Percentiles rank a stretch among this genome's conserved stretches.
phyloP scores from a whole-genome alignment of 805 yeast species.

The Tetrapisispora iriomotensis region DNA sequence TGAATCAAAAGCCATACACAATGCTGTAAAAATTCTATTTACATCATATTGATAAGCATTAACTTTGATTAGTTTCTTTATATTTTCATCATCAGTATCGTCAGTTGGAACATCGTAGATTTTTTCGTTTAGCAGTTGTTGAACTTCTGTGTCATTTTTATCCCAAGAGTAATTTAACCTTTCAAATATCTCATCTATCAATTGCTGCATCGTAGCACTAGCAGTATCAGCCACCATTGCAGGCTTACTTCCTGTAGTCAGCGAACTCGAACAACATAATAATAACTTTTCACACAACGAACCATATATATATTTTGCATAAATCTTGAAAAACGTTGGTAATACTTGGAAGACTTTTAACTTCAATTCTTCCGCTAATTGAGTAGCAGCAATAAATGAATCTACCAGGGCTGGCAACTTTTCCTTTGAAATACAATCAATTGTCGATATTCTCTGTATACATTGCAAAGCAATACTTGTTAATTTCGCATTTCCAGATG shows the following conservation, averaged over 20 bases:
- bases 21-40: slow-evolving; percentile 56
- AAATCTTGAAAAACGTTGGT: slow-evolving; percentile 63
- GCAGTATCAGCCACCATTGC: slow-evolving; percentile 84
- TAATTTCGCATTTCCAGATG: slow-evolving; percentile 64
- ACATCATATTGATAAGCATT: slow-evolving; percentile 58
- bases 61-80: slow-evolving; percentile 26
- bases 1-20: slow-evolving; percentile 42
- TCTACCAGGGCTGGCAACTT: slow-evolving; percentile 49
- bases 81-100: slow-evolving; percentile 28
- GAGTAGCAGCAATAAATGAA: slow-evolving; percentile 63
- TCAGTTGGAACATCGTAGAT: slow-evolving; percentile 34
- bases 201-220: slow-evolving; percentile 83
- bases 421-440: slow-evolving; percentile 44
- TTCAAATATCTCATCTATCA: slow-evolving; percentile 73
- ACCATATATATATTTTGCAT: slow-evolving; percentile 46
- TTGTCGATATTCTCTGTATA: slow-evolving; percentile 49
- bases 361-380: slow-evolving; percentile 72
- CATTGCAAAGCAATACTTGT: slow-evolving; percentile 64
- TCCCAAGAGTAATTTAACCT: slow-evolving; percentile 29
- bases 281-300: slow-evolving; percentile 48
- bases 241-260: slow-evolving; percentile 59
- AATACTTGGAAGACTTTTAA: slow-evolving; percentile 75
- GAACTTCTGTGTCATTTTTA: slow-evolving; percentile 22
- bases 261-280: slow-evolving; percentile 51
- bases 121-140: slow-evolving; percentile 16